A percentile compares a stretch with the other conserved stretches of the same genome.
Evolutionary conservation across 1,284 basidiomycete species (phyloP).

Genomic region (Anthracocystis setariae): DNA sequence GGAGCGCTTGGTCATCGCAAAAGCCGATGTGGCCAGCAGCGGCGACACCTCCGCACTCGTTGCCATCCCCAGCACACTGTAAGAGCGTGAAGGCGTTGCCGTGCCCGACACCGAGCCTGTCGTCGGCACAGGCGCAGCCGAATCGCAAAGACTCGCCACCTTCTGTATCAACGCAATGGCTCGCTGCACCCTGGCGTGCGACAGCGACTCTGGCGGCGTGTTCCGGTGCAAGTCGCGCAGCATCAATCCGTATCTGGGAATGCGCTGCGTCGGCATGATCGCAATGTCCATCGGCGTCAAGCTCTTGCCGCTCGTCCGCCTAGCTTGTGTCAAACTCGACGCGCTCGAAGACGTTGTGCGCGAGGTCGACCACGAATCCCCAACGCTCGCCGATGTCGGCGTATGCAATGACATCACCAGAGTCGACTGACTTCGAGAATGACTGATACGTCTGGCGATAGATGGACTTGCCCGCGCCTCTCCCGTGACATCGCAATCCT

Average conservation of each 20-base stretch:
- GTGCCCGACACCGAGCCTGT: constrained; percentile 5
- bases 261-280: constrained; percentile 65
- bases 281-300: constrained; percentile 61
- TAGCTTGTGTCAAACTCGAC: neutral
- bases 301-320: constrained; percentile 27
- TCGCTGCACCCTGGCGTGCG: constrained; percentile 47
- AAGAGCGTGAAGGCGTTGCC: constrained; percentile 16
- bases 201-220: constrained; percentile 55
- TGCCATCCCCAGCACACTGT: constrained; percentile 23
- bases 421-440: constrained; percentile 35
- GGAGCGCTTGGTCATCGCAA: constrained; percentile 13
- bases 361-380: constrained; percentile 14
- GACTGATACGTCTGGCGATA: constrained; percentile 12
- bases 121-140: constrained; percentile 18
- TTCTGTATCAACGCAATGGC: constrained; percentile 38
- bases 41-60: constrained; percentile 12
- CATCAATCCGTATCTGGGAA: constrained; percentile 59
- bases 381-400: constrained; percentile 4
- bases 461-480: neutral
- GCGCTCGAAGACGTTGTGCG: constrained; percentile 4
- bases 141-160: constrained; percentile 43
- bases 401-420: constrained; percentile 21
- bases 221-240: constrained; percentile 57
- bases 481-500: neutral
- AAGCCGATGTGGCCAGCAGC: constrained; percentile 2